Percentiles rank a stretch among this genome's conserved stretches.
phyloP scores from a whole-genome alignment of 1,284 basidiomycete genomes.

The Omphalotus olearius region DNA sequence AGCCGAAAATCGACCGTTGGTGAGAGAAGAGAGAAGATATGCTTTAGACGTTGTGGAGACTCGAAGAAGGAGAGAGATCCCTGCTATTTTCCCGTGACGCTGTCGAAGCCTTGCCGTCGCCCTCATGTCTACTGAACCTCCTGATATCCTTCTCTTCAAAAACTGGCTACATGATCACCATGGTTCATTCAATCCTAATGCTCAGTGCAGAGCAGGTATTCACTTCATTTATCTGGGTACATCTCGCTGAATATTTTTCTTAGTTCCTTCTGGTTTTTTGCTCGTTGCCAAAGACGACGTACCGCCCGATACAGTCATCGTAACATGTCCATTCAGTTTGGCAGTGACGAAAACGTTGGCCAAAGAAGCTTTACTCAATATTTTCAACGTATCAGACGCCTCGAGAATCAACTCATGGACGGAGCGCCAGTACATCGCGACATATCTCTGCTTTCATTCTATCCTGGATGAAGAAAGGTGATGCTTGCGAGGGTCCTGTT shows the following conservation, averaged over 20 bases:
- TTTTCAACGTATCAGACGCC: slow-evolving; percentile 29
- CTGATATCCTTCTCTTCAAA: not conserved
- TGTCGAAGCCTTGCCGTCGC: too few species aligned
- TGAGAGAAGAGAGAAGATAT: too few species aligned
- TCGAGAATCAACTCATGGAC: slow-evolving; percentile 42
- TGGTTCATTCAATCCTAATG: slow-evolving; percentile 44
- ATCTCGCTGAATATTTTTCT: slow-evolving; percentile 9
- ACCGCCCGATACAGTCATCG: slow-evolving; percentile 48
- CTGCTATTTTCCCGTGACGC: too few species aligned
- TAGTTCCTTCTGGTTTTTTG: slow-evolving; percentile 52
- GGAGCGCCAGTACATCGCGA: slow-evolving; percentile 68
- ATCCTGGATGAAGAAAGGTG: slow-evolving; percentile 33
- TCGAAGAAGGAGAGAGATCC: too few species aligned
- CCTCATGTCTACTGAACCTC: too few species aligned
- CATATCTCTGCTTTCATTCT: slow-evolving; percentile 72
- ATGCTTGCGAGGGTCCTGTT: not conserved
- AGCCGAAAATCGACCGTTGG: too few species aligned
- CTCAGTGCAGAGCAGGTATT: slow-evolving; percentile 41
- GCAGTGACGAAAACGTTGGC: slow-evolving; percentile 62
- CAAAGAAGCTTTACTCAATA: slow-evolving; percentile 33
- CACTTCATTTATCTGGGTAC: slow-evolving; percentile 13
- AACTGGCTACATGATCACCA: slow-evolving; percentile 47
- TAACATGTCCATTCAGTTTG: slow-evolving; percentile 73
- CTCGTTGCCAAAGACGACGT: slow-evolving; percentile 51
- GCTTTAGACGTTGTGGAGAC: too few species aligned